phyloP scores from a whole-genome alignment of 306 rosid genomes.

The Quercus aquifolioides region DNA sequence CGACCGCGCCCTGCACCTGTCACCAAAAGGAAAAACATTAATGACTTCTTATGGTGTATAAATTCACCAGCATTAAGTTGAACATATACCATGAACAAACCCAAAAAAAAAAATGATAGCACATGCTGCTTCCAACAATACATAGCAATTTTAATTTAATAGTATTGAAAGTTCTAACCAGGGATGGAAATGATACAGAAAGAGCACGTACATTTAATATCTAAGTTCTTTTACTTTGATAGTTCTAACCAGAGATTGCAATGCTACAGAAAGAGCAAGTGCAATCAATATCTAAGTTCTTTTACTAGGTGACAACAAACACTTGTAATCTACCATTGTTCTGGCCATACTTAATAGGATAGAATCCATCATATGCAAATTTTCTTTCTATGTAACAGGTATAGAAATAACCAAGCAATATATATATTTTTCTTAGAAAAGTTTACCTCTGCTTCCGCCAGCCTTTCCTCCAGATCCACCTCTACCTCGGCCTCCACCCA shows the following conservation, averaged over 20 bases:
- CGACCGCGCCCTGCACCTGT: constrained; percentile 69
- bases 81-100: background rate
- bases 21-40: background rate
- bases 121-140: background rate
- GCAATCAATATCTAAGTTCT: background rate
- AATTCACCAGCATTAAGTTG: background rate
- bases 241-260: constrained; percentile 2
- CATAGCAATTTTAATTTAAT: background rate
- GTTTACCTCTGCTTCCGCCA: constrained; percentile 80
- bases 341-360: background rate
- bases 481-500: constrained; percentile 87
- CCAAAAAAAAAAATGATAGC: background rate
- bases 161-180: constrained; percentile 3
- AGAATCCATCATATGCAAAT: background rate
- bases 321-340: background rate
- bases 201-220: background rate
- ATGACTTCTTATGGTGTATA: background rate
- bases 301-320: background rate
- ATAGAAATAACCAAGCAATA: background rate
- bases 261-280: background rate
- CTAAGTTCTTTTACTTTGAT: background rate
- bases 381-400: background rate
- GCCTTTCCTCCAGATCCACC: constrained; percentile 78
- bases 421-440: background rate
- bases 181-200: background rate